Conservation (phyloP, 257 asterid species). For the Solanum boliviense region DNA sequence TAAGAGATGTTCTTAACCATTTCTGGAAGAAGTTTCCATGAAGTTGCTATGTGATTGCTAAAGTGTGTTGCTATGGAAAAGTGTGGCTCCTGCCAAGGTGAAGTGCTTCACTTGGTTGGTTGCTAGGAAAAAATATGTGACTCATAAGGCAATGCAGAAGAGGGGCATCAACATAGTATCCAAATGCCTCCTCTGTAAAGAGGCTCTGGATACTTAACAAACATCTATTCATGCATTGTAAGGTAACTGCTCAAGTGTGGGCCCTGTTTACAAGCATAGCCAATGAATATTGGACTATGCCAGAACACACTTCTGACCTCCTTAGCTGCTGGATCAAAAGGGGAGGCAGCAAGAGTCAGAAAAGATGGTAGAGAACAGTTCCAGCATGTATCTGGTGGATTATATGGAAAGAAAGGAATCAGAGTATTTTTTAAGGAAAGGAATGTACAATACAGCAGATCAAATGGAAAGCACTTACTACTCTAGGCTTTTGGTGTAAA, state of each 20-base stretch:
- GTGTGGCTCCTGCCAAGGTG: not conserved
- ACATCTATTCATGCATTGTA: not conserved
- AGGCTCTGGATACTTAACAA: not conserved
- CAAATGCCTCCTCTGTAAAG: not conserved
- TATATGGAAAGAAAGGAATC: not conserved
- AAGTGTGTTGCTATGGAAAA: not conserved
- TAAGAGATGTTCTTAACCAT: not conserved
- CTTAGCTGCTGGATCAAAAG: not conserved
- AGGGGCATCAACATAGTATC: not conserved
- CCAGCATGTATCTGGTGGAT: not conserved
- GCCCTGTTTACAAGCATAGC: not conserved
- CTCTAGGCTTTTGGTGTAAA: not conserved
- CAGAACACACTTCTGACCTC: not conserved
- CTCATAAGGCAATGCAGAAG: not conserved
- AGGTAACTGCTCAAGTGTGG: not conserved
- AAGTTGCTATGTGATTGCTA: not conserved
- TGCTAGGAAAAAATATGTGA: not conserved
- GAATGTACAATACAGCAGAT: not conserved
- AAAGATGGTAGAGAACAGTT: not conserved
- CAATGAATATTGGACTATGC: not conserved
- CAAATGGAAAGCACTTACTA: not conserved
- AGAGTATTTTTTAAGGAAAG: not conserved
- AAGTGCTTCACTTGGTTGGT: not conserved
- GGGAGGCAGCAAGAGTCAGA: not conserved
- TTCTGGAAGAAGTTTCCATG: not conserved